Evolutionary conservation across 345 rosid species (phyloP).

Genomic region (Geranium brycei): DNA sequence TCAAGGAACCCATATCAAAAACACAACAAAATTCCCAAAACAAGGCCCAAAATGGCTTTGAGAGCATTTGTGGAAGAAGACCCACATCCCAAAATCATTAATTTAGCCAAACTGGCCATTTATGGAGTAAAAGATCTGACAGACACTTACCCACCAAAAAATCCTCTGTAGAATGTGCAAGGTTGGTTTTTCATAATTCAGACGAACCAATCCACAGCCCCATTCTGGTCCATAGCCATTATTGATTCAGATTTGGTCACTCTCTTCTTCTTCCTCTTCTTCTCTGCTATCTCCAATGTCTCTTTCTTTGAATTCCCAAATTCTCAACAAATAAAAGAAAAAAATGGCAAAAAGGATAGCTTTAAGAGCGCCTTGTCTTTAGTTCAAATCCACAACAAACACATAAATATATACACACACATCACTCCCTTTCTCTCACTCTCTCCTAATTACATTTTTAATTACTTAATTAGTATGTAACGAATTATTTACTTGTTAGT

Average conservation of each 20-base stretch:
- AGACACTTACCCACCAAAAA: conserved; percentile 27
- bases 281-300: conserved; percentile 1
- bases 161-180: conserved; percentile 12
- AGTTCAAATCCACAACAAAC: neutral
- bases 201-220: conserved; percentile 19
- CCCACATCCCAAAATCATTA: neutral
- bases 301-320: neutral
- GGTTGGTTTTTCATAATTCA: conserved; percentile 3
- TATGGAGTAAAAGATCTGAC: conserved; percentile 5
- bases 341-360: conserved; percentile 38
- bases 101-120: neutral
- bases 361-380: conserved; percentile 39
- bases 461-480: too few species aligned
- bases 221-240: conserved; percentile 17
- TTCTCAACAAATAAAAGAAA: conserved; percentile 10
- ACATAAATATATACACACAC: neutral
- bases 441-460: neutral
- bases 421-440: neutral
- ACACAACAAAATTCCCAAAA: neutral
- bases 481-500: too few species aligned
- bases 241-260: conserved; percentile 5
- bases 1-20: neutral
- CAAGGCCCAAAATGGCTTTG: neutral
- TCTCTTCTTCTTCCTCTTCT: conserved; percentile 1
- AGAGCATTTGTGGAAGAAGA: neutral